These are phyloP conservation scores for Backusella psychrophila DNA, from an alignment of 192 early-diverging fungal genomes.

Conservation along the genomic window DNA sequence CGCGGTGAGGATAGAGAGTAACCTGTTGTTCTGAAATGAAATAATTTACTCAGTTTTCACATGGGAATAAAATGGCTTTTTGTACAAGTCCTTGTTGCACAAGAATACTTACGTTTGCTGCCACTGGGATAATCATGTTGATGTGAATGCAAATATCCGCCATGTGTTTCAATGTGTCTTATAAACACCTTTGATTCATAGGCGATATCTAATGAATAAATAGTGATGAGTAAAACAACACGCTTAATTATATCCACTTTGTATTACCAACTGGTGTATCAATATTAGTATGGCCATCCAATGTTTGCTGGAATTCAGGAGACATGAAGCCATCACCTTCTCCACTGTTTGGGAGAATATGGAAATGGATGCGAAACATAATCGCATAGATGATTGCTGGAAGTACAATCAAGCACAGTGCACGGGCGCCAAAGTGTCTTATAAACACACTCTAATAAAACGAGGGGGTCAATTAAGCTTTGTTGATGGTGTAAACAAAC, in stretches of 20 bases:
- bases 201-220: constrained; percentile 51
- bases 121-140: constrained; percentile 65
- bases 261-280: constrained; percentile 50
- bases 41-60: background rate
- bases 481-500: background rate
- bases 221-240: too few species aligned
- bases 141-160: constrained; percentile 85
- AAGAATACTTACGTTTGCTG: constrained; percentile 54
- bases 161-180: constrained; percentile 70
- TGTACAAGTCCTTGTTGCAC: background rate
- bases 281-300: constrained; percentile 67
- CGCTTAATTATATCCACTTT: too few species aligned
- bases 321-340: constrained; percentile 96
- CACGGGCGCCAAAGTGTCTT: constrained; percentile 82
- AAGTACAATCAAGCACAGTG: constrained; percentile 79
- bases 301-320: constrained; percentile 83
- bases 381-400: constrained; percentile 79
- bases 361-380: constrained; percentile 91
- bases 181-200: constrained; percentile 68
- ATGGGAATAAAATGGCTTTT: background rate
- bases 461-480: background rate
- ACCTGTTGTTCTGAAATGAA: constrained; percentile 70
- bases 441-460: constrained; percentile 18
- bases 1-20: constrained; percentile 76
- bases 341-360: constrained; percentile 71